These are phyloP conservation scores for Arthrinium puccinioides DNA, from an alignment of 2,329 filamentous ascomycete species.

Conservation along the genomic window DNA sequence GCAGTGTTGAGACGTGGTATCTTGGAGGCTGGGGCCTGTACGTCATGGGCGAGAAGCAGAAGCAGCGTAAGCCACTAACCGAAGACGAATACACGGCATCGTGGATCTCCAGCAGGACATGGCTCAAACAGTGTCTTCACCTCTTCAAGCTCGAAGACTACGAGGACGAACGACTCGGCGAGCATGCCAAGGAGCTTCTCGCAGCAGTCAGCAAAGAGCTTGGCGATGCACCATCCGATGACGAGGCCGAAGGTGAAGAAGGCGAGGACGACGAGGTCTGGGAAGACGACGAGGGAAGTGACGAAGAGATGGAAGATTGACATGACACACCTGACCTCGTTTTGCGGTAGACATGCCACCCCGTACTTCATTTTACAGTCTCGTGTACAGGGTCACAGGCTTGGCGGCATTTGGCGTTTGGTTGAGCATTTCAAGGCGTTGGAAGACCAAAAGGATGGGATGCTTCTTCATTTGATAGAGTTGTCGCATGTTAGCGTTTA, in stretches of 20 bases:
- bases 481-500: not conserved
- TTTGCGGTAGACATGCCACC: too few species aligned
- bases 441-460: constrained; percentile 2
- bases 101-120: constrained; percentile 70
- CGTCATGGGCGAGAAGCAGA: constrained; percentile 65
- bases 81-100: constrained; percentile 51
- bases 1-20: constrained; percentile 95
- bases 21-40: constrained; percentile 90
- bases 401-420: constrained; percentile 1
- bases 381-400: not conserved
- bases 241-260: constrained; percentile 47
- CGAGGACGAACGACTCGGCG: constrained; percentile 71
- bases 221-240: constrained; percentile 49
- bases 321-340: constrained; percentile 3
- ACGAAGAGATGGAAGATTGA: constrained; percentile 50
- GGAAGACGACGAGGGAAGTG: constrained; percentile 38
- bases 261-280: constrained; percentile 39
- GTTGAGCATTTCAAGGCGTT: constrained; percentile 3
- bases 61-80: constrained; percentile 32
- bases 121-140: constrained; percentile 73
- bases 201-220: constrained; percentile 56
- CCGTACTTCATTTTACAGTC: not conserved
- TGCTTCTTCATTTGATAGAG: not conserved
- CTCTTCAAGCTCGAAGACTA: constrained; percentile 77
- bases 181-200: constrained; percentile 68